A percentile compares a stretch with the other conserved stretches of the same genome.
Conservation (phyloP, 768 basidiomycete genomes). For the Mycena indigotica region DNA sequence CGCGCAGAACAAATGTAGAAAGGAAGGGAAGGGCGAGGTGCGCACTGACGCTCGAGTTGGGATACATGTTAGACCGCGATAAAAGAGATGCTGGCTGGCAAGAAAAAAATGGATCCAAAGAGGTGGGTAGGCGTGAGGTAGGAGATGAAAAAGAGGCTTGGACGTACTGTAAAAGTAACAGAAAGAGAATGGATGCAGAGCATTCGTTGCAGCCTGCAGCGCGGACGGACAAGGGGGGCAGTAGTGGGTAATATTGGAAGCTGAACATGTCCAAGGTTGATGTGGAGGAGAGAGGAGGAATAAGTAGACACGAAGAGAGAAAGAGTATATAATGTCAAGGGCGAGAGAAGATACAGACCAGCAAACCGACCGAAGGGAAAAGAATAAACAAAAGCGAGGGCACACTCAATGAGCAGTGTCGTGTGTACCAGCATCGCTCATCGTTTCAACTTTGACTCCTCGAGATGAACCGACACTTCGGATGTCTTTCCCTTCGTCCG, state of each 20-base stretch:
- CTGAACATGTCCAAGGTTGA: slow-evolving; percentile 19
- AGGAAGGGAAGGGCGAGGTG: slow-evolving; percentile 19
- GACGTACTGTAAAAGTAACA: slow-evolving; percentile 8
- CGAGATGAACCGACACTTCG: slow-evolving; percentile 80
- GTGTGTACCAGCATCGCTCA: slow-evolving; percentile 54
- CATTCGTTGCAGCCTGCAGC: slow-evolving; percentile 14
- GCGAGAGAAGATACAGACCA: slow-evolving; percentile 28
- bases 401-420: slow-evolving; percentile 39
- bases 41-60: slow-evolving; percentile 28
- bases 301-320: slow-evolving; percentile 27
- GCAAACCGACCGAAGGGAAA: slow-evolving; percentile 21
- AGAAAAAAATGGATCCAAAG: slow-evolving; percentile 16
- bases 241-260: neutral
- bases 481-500: slow-evolving; percentile 89
- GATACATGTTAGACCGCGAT: slow-evolving; percentile 6
- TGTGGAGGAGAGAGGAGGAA: slow-evolving; percentile 18
- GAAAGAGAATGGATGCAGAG: slow-evolving; percentile 21
- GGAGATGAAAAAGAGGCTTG: neutral
- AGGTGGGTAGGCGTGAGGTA: too few species aligned
- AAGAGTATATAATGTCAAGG: slow-evolving; percentile 25
- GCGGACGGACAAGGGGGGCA: slow-evolving; percentile 1
- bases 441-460: slow-evolving; percentile 76
- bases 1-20: neutral
- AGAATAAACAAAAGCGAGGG: slow-evolving; percentile 22
- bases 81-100: slow-evolving; percentile 2